phyloP scores from a whole-genome alignment of 176 grass and related monocot genomes.

The Phoenix roebelenii region DNA sequence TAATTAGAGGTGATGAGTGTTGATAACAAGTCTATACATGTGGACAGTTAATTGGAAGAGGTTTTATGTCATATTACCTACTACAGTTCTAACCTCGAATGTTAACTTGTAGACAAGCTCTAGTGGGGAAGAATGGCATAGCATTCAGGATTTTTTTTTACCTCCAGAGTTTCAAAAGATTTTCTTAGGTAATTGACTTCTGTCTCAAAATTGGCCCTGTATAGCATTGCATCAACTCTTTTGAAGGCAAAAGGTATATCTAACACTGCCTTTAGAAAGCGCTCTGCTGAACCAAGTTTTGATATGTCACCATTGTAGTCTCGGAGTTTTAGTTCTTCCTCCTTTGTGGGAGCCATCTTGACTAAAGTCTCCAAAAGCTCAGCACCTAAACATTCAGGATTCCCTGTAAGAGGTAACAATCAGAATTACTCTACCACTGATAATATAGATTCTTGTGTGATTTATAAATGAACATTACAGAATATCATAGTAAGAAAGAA shows the following conservation, averaged over 20 bases:
- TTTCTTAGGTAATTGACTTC: constrained; percentile 87
- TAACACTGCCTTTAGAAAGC: constrained; percentile 74
- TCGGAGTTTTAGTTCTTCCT: constrained; percentile 82
- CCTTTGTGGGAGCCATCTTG: constrained; percentile 97
- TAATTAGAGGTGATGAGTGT: no score
- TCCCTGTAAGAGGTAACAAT: constrained; percentile 35
- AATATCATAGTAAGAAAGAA: no score
- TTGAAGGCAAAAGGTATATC: constrained; percentile 99
- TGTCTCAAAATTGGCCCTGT: constrained; percentile 88
- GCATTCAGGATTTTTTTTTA: constrained; percentile 16
- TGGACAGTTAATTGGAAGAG: no score
- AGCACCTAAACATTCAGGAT: constrained; percentile 66
- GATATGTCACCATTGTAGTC: constrained; percentile 62
- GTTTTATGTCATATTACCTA: no score
- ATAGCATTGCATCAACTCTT: constrained; percentile 95
- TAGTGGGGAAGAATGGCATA: neutral
- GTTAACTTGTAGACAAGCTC: no score
- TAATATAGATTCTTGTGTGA: no score
- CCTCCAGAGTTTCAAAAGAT: constrained; percentile 92
- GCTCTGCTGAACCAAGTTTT: constrained; percentile 80
- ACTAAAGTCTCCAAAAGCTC: constrained; percentile 98
- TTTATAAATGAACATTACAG: no score
- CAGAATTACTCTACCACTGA: no score
- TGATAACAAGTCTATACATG: no score
- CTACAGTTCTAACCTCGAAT: no score